These are phyloP conservation scores for Porogramme epimiltina DNA, from an alignment of 1,284 basidiomycete species.

Conservation along the genomic window DNA sequence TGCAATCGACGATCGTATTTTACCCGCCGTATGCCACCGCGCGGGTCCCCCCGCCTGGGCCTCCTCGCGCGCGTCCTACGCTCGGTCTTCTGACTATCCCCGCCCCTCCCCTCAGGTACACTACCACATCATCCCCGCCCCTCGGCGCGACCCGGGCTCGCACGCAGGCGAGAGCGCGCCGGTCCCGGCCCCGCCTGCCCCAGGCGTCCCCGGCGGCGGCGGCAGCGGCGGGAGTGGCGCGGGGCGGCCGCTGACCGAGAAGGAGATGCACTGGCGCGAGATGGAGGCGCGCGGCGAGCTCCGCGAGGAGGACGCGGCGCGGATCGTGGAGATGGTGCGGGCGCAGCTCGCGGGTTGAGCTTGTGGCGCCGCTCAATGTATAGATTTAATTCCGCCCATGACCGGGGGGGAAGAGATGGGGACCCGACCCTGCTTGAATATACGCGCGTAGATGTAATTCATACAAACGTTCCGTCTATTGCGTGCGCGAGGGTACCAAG, in stretches of 20 bases:
- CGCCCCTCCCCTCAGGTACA: conserved; percentile 54
- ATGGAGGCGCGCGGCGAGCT: conserved; percentile 57
- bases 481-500: background rate
- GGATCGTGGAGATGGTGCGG: conserved; percentile 46
- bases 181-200: background rate
- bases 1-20: too few relatives aligned
- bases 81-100: conserved; percentile 84
- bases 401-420: too few relatives aligned
- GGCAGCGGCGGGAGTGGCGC: background rate
- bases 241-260: conserved; percentile 38
- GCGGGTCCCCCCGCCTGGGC: too few relatives aligned
- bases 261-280: conserved; percentile 60
- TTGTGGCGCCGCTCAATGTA: too few relatives aligned
- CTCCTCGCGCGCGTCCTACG: background rate
- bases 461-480: too few relatives aligned
- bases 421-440: too few relatives aligned
- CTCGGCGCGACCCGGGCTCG: too few relatives aligned
- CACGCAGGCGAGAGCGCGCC: conserved; percentile 7
- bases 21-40: too few relatives aligned
- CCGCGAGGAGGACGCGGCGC: conserved; percentile 58
- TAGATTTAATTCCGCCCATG: too few relatives aligned
- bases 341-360: conserved; percentile 25
- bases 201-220: background rate
- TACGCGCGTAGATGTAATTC: too few relatives aligned
- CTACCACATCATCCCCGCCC: conserved; percentile 80